Conservation (phyloP, 371 early-diverging fungal species). For the Mucor irregularis region DNA sequence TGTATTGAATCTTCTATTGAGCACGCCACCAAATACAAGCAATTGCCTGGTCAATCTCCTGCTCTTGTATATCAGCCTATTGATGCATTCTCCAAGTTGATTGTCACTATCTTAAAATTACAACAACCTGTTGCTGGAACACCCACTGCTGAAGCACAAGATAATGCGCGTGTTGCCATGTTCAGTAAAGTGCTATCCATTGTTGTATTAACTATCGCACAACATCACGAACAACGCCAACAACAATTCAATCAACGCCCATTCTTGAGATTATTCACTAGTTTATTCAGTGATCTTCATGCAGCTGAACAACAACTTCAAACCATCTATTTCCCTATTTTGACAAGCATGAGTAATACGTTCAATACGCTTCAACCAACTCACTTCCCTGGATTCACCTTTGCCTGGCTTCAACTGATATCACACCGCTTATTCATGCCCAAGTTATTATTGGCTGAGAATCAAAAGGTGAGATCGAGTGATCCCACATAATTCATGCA, state of each 20-base stretch:
- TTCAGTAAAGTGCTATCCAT: slow-evolving; percentile 82
- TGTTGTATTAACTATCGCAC: slow-evolving; percentile 79
- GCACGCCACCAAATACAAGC: slow-evolving; percentile 65
- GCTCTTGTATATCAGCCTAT: slow-evolving; percentile 70
- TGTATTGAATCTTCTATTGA: slow-evolving; percentile 85
- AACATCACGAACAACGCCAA: slow-evolving; percentile 80
- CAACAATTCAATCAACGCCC: slow-evolving; percentile 90
- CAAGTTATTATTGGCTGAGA: slow-evolving; percentile 74
- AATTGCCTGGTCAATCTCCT: slow-evolving; percentile 46
- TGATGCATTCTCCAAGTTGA: slow-evolving; percentile 83
- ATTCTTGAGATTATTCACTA: slow-evolving; percentile 87
- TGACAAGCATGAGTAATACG: slow-evolving; percentile 76
- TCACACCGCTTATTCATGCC: slow-evolving; percentile 94
- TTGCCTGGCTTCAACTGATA: slow-evolving; percentile 95
- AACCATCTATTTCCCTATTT: slow-evolving; percentile 69
- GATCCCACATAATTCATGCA: too few species aligned
- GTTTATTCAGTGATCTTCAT: slow-evolving; percentile 82
- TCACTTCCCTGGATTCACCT: slow-evolving; percentile 93
- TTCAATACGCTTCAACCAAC: slow-evolving; percentile 85
- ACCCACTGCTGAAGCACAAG: slow-evolving; percentile 16
- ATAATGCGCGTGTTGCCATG: slow-evolving; percentile 53
- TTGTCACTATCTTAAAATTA: slow-evolving; percentile 68
- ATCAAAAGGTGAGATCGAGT: slow-evolving; percentile 62
- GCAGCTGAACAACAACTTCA: slow-evolving; percentile 69
- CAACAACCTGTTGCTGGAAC: slow-evolving; percentile 30